Base-by-base conservation (phyloP, 2,329 filamentous ascomycete species). In the Fonsecaea pedrosoi region DNA sequence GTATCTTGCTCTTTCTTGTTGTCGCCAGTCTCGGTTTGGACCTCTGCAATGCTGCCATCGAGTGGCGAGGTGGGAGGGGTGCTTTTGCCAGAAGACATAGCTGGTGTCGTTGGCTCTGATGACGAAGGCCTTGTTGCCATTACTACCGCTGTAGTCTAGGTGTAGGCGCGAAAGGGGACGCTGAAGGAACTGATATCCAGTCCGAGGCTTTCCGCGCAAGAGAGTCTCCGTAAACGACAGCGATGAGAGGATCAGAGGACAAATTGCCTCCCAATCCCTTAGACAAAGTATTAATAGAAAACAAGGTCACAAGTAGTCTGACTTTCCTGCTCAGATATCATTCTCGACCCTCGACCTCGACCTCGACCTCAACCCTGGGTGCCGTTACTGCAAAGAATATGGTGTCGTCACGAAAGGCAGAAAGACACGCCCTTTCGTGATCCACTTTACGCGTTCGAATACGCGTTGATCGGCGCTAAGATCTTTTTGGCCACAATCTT, bases 41-140 rank as follows among this genome's bases (percentile, higher is more conserved):
- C 10, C 21, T 65, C 58, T 6, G 60, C 18, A 30, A 42, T 37
- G 32, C 50, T 64, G 35, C 21, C 48, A 25, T 63, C 35, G 15
- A 54, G 38, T 56, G 66, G 66, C 18, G 69, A 67, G 10, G 66
- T 63, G 1, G 61, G 60, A 6, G 69, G 64, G 42, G 67, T 69
- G 50, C 60, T 64, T 42, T 60, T 64, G 2, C 21, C 38, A 12
- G 61, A 58, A 58, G 69, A 70, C 67, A 69, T 65, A n/a, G 58
- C 50, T 53, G 67, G 40, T 12, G 64, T 59, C 5, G 38, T 38
- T 34, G 68, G 58, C n/a, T 42, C 58, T 10, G 66, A 66, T 15
- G 42, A 60, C 4, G 63, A 30, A 13, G 68, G 56, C 21, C 42
- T 59, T 12, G 34, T 60, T 25, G 63, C 60, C 68, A 69, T 69